Evolutionary conservation across 352 stramenopile genomes (phyloP).

Genomic region (Halophytophthora polymorphica): DNA sequence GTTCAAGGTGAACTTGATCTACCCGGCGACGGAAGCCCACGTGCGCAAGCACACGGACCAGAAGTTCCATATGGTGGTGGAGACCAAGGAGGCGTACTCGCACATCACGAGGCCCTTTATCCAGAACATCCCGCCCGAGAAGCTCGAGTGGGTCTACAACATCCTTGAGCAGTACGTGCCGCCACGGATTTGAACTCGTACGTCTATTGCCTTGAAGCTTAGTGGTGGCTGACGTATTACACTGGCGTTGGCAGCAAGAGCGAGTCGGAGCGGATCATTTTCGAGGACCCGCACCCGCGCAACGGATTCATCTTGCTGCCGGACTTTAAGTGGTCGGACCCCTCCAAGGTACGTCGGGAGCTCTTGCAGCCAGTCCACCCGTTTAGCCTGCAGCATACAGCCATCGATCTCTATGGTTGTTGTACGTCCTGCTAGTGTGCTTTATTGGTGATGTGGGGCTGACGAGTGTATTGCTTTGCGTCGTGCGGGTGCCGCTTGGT

Average conservation of each 20-base stretch:
- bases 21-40: slow-evolving; percentile 73
- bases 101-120: slow-evolving; percentile 74
- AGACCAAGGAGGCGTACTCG: slow-evolving; percentile 78
- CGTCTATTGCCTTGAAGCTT: not conserved
- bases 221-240: too few relatives aligned
- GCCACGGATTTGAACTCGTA: too few relatives aligned
- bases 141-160: slow-evolving; percentile 88
- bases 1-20: slow-evolving; percentile 85
- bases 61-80: slow-evolving; percentile 78
- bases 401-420: not conserved
- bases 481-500: not conserved
- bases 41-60: slow-evolving; percentile 85
- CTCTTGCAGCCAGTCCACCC: too few relatives aligned
- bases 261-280: slow-evolving; percentile 79
- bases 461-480: not conserved
- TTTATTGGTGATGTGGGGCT: not conserved
- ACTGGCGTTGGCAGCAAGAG: slow-evolving; percentile 48
- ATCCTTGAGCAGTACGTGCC: slow-evolving; percentile 80
- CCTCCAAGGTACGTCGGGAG: slow-evolving; percentile 40
- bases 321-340: slow-evolving; percentile 84
- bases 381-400: too few relatives aligned
- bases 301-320: slow-evolving; percentile 79
- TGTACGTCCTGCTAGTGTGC: not conserved
- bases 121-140: slow-evolving; percentile 64
- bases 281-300: slow-evolving; percentile 57